Evolutionary conservation across 805 yeast genomes (phyloP), one percentile per base, ranked within the genome.

Genomic region (Kockiozyma suomiensis): DNA sequence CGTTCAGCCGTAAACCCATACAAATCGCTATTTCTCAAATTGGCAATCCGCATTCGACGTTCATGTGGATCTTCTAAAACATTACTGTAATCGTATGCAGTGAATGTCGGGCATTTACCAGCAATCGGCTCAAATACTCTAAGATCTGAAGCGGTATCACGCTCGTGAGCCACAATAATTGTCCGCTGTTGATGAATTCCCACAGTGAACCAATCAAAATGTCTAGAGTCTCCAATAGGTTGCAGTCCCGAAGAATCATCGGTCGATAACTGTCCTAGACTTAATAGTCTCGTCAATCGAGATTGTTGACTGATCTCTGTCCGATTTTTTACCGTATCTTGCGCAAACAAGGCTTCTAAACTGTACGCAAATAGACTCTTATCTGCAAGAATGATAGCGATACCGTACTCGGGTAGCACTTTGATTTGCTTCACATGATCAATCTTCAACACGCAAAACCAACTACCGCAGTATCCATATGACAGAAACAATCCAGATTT

Each of bases 331-430:
- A 32, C 43, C 12, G 21, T 37, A 25, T 33, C 43, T 19, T 28
- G 32, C 10, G 46, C 54, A 23, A 87, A 70, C 17, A 91, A 68
- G 64, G 84, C 83, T 43, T 85, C 86, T 25, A 90, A 73, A 32
- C 84, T 81, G 62, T 85, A 84, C 73, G 86, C 84, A 56, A 83
- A 78, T 35, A 93, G 75, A n/a, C 78, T 78, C 59, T 80, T 83
- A 58, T 82, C 85, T n/a, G 86, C 81, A 41, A 89, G 73, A 0
- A 88, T 73, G 13, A 90, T 73, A 3, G 87, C 74, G 30, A 87
- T 73, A 56, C 82, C 81, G 59, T 82, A 77, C 5, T 81, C 79
- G 8, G 82, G 80, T 7, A 89, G 70, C 28, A 87, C 85, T 15
- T 81, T 82, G 52, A 92, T 73, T 66, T 84, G 86, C 4, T 81